phyloP scores from a whole-genome alignment of 2,329 filamentous ascomycete species.

The Pseudogymnoascus sp. region DNA sequence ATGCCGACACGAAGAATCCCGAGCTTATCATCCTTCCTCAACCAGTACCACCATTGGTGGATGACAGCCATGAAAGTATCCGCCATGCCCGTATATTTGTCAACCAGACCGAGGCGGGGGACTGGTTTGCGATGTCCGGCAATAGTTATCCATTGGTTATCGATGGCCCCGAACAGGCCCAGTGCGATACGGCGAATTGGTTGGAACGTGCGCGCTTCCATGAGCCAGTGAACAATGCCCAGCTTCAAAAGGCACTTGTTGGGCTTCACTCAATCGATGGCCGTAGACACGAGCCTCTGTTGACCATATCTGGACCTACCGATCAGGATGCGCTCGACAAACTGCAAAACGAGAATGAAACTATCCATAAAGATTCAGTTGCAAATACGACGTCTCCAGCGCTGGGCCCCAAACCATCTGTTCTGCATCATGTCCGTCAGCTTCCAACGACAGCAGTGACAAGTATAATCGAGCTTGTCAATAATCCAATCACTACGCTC shows the following conservation, averaged over 20 bases:
- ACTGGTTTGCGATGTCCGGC: conserved; percentile 92
- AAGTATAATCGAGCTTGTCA: conserved; percentile 47
- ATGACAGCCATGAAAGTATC: conserved; percentile 41
- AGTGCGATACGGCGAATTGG: conserved; percentile 49
- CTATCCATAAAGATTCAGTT: conserved; percentile 18
- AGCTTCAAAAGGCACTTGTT: conserved; percentile 55
- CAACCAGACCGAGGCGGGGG: conserved; percentile 77
- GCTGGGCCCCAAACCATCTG: conserved; percentile 24
- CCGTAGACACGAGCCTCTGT: conserved; percentile 34
- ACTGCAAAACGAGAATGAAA: conserved; percentile 28
- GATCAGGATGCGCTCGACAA: conserved; percentile 12
- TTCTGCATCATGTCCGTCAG: conserved; percentile 44
- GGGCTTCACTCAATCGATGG: conserved; percentile 63
- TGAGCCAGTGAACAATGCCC: conserved; percentile 31
- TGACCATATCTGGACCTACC: conserved; percentile 36
- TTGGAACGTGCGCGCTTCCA: conserved; percentile 34
- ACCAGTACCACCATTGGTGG: conserved; percentile 55
- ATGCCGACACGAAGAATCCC: conserved; percentile 58
- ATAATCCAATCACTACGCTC: conserved; percentile 37
- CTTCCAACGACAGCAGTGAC: conserved; percentile 44
- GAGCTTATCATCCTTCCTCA: conserved; percentile 82
- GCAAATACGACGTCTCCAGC: conserved; percentile 29
- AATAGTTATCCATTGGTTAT: conserved; percentile 78
- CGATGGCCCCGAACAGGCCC: conserved; percentile 47
- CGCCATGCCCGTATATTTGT: conserved; percentile 67